Conservation (phyloP, 257 asterid genomes). For the Rauvolfia tetraphylla region DNA sequence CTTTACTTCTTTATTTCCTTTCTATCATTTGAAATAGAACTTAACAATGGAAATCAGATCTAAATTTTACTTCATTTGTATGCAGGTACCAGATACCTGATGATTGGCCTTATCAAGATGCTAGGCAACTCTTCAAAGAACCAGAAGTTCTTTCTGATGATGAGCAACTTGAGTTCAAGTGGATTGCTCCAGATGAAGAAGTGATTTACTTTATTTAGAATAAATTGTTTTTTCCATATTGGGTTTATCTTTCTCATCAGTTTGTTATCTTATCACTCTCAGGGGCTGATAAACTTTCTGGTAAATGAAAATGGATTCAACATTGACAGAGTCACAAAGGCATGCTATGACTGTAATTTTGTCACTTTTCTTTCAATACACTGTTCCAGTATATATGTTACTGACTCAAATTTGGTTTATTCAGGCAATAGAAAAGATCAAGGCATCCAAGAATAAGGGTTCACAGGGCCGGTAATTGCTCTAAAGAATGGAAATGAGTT, state of each 20-base stretch:
- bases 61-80: slow-evolving; percentile 10
- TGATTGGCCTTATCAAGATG: slow-evolving; percentile 93
- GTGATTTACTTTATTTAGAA: slow-evolving; percentile 36
- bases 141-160: slow-evolving; percentile 67
- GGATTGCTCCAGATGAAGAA: slow-evolving; percentile 97
- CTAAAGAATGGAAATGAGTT: slow-evolving; percentile 10
- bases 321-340: slow-evolving; percentile 85
- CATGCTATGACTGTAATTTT: slow-evolving; percentile 21
- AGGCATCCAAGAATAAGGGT: slow-evolving; percentile 91
- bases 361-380: not conserved
- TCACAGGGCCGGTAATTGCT: slow-evolving; percentile 84
- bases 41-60: not conserved
- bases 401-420: slow-evolving; percentile 26
- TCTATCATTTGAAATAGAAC: not conserved
- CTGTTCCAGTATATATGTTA: slow-evolving; percentile 10
- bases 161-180: slow-evolving; percentile 73
- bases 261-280: slow-evolving; percentile 19
- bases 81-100: slow-evolving; percentile 89
- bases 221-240: not conserved
- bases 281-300: slow-evolving; percentile 84
- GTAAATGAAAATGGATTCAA: slow-evolving; percentile 97
- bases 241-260: slow-evolving; percentile 4
- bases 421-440: slow-evolving; percentile 92
- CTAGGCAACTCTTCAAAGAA: slow-evolving; percentile 88
- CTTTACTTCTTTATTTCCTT: not conserved